Base-by-base conservation (phyloP, 306 rosid species). In the Chamaecrista fasciculata region DNA sequence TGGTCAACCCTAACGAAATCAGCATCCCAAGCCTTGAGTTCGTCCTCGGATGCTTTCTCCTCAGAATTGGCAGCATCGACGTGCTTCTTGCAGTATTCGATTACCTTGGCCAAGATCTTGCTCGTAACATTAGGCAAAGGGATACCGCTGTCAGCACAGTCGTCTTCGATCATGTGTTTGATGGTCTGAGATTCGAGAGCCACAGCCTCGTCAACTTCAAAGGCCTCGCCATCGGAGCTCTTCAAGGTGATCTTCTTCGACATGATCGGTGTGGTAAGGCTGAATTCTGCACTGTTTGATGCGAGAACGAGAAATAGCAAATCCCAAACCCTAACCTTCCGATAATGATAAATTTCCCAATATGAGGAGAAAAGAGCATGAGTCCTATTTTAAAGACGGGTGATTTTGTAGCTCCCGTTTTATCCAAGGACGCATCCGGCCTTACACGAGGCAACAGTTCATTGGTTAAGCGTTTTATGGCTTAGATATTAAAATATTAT, bases 111-210 rank as follows among this genome's bases (percentile, higher is more conserved):
- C 55, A 86, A 37, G 78, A 83, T 79, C 66, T 79, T 74, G 79
- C 87, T 82, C 15, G 80, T 80, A 1, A 86, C 87, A 73, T 86
- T 86, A 5, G 85, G 87, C 1, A 86, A 59, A 20, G 91, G 91
- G 46, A 83, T 78, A 11, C 79, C 84, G 57, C 77, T 73, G 69
- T 86, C 84, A 57, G 73, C 87, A 53, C 83, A 77, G 4, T 62
- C 81, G 72, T 86, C 91, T 39, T 83, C 91, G 64, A 78, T 78
- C 91, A 78, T 69, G 56, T 78, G 86, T 50, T 77, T 81, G 66
- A 80, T 86, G 25, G 84, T 80, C 82, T 83, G 90, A 3, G 90
- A 82, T 63, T 86, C 63, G 2, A 80, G 83, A 11, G 87, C 87
- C 29, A 83, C 84, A 10, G 79, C 83, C 68, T 78, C 86, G 2